Evolutionary conservation across 148 eudicot genomes (phyloP), one percentile per base, ranked within the genome.

Genomic region (Gaultheria prostrata): DNA sequence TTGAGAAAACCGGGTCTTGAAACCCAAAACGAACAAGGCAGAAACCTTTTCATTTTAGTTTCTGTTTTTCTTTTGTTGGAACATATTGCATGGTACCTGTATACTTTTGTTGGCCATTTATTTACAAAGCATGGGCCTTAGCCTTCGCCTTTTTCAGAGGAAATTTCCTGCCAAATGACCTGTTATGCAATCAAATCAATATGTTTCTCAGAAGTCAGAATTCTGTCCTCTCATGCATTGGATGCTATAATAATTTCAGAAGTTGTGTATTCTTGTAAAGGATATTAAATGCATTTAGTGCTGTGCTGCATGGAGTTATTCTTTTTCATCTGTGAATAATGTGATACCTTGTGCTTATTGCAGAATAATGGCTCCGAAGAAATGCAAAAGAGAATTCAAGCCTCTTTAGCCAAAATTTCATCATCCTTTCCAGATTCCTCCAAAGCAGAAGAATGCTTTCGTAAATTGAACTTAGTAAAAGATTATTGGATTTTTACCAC

Each of bases 391-490:
- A 89, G 88, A 81, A 85, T 92, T 67, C 88, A 85, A 85, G 72
- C 81, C 32, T 81, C 87, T 74, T 79, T 92, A 79, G 78, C 81
- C 48, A 92, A 89, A 80, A 90, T 97, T 91, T 90, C 98, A 33
- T 86, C 89, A 79, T 86, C 85, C 74, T 97, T 93, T 85, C 90
- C 89, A 56, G 92, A 90, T 89, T 86, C 95, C 83, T 82, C 80
- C 76, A 91, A 95, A 88, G 93, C 91, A 79, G 90, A 93, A 87
- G 93, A 91, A 78, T 87, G 87, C 82, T 92, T 93, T 86, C 78
- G 77, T 85, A 85, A 83, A 85, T 86, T 97, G 84, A 78, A 91
- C 69, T 77, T 33, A 82, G 32, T 87, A 49, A 90, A 92, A 83
- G 98, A 93, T 85, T 48, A 70, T 77, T 30, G 21, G 56, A 77